Conservation (phyloP, 2,329 filamentous ascomycete species). For the Fusarium sp. region DNA sequence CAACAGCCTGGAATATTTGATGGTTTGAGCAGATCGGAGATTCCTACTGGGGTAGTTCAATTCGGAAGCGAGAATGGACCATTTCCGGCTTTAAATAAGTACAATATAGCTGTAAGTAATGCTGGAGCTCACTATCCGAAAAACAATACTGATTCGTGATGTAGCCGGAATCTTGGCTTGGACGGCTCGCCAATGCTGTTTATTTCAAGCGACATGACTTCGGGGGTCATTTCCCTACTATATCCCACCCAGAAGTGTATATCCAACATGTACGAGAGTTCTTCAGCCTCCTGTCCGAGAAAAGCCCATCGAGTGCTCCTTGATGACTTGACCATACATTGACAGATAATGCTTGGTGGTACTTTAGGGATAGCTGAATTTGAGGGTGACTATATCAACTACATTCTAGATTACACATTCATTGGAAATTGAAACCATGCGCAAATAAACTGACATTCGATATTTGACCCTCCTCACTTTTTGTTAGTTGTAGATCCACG, state of each 20-base stretch:
- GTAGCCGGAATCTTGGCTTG: background rate
- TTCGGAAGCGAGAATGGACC: background rate
- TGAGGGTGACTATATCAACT: too few species aligned
- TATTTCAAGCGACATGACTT: background rate
- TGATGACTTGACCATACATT: background rate
- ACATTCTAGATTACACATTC: too few species aligned
- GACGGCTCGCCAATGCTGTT: background rate
- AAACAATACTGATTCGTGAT: background rate
- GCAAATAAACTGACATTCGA: too few species aligned
- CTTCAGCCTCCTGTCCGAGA: background rate
- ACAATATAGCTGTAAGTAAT: background rate
- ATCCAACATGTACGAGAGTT: background rate
- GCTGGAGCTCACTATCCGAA: background rate
- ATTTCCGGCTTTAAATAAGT: background rate
- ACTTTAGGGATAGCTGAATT: too few species aligned
- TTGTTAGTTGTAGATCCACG: too few species aligned
- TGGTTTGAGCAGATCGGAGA: background rate
- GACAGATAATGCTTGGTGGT: background rate
- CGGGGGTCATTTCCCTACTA: background rate
- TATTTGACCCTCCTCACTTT: too few species aligned
- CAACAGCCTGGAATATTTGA: background rate
- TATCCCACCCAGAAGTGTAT: background rate
- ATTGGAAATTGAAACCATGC: too few species aligned
- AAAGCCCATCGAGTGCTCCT: background rate
- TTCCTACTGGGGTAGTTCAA: background rate